Evolutionary conservation across 306 rosid species (phyloP).

Genomic region (Vicia villosa): DNA sequence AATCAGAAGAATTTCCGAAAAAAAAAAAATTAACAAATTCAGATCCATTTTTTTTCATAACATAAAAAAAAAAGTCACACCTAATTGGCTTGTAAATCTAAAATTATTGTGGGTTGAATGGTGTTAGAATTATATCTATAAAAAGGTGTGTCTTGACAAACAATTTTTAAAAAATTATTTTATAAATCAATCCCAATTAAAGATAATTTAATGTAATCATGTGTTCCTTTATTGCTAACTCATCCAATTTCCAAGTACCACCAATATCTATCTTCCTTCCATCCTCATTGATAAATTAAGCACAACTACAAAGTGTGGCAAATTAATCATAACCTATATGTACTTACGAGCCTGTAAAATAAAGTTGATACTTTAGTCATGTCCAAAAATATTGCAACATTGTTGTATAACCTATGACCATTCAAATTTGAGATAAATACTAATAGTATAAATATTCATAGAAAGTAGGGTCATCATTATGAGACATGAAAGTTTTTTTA

Average conservation of each 20-base stretch:
- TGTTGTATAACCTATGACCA: not conserved
- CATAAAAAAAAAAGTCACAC: no score
- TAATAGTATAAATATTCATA: not conserved
- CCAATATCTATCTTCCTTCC: slow-evolving; percentile 9
- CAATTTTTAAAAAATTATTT: no score
- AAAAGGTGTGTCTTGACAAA: no score
- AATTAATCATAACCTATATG: slow-evolving; percentile 33
- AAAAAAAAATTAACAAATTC: no score
- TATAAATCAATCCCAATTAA: no score
- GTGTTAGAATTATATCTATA: no score
- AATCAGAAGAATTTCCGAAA: no score
- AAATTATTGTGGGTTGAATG: no score
- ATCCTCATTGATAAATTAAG: slow-evolving; percentile 6
- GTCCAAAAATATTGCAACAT: slow-evolving; percentile 30
- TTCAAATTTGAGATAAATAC: slow-evolving; percentile 17
- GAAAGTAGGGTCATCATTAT: slow-evolving; percentile 37
- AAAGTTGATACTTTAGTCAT: slow-evolving; percentile 18
- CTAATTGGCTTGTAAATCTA: no score
- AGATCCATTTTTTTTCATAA: no score
- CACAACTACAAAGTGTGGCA: slow-evolving; percentile 37
- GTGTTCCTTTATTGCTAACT: not conserved
- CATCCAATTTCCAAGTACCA: slow-evolving; percentile 2
- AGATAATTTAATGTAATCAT: slow-evolving; percentile 21
- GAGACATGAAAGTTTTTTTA: no score
- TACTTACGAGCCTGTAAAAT: slow-evolving; percentile 38